Conservation (phyloP, 2,329 filamentous ascomycete genomes). For the Tricladium varicosporioides region DNA sequence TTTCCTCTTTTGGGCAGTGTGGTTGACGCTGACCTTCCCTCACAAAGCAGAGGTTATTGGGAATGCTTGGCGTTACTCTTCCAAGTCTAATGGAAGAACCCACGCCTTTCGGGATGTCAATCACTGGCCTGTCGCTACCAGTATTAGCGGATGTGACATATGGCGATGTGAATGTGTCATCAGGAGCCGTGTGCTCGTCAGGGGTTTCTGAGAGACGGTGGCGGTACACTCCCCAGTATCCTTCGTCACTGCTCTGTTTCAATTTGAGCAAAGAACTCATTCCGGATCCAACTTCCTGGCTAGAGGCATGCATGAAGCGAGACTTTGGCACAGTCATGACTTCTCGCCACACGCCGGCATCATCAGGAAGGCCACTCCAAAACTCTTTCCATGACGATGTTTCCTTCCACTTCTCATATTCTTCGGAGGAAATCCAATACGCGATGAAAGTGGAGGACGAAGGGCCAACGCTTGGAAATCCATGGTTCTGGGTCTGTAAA, state of each 20-base stretch:
- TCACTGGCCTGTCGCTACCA: conserved; percentile 1
- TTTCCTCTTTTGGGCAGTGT: conserved; percentile 14
- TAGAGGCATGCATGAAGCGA: conserved; percentile 19
- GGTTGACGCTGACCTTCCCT: conserved; percentile 19
- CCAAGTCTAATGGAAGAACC: conserved; percentile 5
- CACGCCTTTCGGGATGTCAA: conserved; percentile 6
- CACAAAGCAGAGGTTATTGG: conserved; percentile 21
- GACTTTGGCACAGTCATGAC: conserved; percentile 22
- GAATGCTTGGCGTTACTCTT: conserved; percentile 13
- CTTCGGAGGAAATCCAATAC: conserved; percentile 17
- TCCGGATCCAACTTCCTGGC: conserved; percentile 15
- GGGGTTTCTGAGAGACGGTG: conserved; percentile 15
- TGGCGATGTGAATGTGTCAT: conserved; percentile 15
- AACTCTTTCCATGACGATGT: conserved; percentile 10
- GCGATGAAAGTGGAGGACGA: conserved; percentile 13
- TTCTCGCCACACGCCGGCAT: conserved; percentile 23
- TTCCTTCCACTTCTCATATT: conserved; percentile 26
- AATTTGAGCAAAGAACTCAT: conserved; percentile 13
- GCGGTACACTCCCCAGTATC: conserved; percentile 24
- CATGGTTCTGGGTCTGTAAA: conserved; percentile 13
- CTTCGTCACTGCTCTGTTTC: conserved; percentile 15
- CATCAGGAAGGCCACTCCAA: conserved; percentile 16
- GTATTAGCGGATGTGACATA: conserved; percentile 12
- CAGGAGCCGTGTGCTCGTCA: conserved; percentile 17
- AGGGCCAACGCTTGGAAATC: conserved; percentile 3